Conservation (phyloP, 139 green algal genomes). For the Zygnema circumcarinatum region DNA sequence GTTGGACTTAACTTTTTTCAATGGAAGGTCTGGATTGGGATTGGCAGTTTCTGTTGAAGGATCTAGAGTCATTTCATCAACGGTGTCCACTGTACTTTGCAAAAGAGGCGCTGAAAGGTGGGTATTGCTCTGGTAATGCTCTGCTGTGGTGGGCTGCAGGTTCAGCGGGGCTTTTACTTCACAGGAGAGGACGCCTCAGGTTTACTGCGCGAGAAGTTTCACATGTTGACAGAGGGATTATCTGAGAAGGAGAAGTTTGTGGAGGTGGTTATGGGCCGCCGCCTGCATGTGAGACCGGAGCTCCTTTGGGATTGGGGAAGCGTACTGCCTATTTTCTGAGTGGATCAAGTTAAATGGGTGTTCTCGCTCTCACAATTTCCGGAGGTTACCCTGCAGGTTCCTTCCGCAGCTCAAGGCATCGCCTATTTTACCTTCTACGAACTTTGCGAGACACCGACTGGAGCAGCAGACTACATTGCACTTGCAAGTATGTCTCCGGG, state of each 20-base stretch:
- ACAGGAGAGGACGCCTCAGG: constrained; percentile 47
- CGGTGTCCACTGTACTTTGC: too few relatives aligned
- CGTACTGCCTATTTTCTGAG: background rate
- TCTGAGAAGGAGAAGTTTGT: constrained; percentile 46
- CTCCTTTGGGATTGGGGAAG: too few relatives aligned
- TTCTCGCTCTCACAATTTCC: too few relatives aligned
- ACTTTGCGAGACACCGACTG: constrained; percentile 79
- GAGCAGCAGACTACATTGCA: constrained; percentile 88
- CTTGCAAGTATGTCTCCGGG: constrained; percentile 66
- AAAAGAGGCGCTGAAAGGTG: too few relatives aligned
- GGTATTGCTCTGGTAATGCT: too few relatives aligned
- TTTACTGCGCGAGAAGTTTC: constrained; percentile 64
- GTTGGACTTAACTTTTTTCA: too few relatives aligned
- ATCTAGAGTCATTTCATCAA: too few relatives aligned
- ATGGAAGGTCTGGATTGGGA: too few relatives aligned
- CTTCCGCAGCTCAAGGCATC: constrained; percentile 28
- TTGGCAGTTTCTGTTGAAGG: too few relatives aligned
- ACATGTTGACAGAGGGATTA: constrained; percentile 20
- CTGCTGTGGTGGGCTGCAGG: too few relatives aligned
- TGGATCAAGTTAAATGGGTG: background rate
- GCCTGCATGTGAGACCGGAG: constrained; percentile 33
- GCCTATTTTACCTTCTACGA: constrained; percentile 81
- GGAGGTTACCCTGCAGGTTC: too few relatives aligned
- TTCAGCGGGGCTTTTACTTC: constrained; percentile 85
- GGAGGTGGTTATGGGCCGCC: constrained; percentile 82